These are phyloP conservation scores for Wallacemonas sp. DNA, from an alignment of 208 protist genomes.

Conservation along the genomic window DNA sequence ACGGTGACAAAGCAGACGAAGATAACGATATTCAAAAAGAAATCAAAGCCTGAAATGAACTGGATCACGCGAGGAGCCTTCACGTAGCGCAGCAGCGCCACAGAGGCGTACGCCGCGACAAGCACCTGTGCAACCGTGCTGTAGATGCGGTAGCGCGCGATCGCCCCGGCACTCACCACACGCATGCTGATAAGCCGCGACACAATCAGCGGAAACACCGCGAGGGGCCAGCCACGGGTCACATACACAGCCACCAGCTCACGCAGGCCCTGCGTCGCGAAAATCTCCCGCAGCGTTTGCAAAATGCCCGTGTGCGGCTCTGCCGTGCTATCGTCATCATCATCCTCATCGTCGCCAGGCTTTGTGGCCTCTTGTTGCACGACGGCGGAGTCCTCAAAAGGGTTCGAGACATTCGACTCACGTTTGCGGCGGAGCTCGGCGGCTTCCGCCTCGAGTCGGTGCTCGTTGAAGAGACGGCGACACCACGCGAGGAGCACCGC, in stretches of 20 bases:
- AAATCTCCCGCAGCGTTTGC: not conserved
- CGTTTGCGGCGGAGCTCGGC: not conserved
- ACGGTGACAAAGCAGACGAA: slow-evolving; percentile 14
- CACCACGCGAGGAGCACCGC: slow-evolving; percentile 8
- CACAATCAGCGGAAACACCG: slow-evolving; percentile 7
- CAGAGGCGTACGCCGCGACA: slow-evolving; percentile 1
- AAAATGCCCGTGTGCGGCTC: not conserved
- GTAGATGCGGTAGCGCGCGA: slow-evolving; percentile 19
- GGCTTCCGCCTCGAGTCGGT: not conserved
- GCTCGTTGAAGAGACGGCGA: slow-evolving; percentile 12
- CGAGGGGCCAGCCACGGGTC: slow-evolving; percentile 24
- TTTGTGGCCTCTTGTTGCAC: not conserved
- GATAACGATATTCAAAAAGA: slow-evolving; percentile 3
- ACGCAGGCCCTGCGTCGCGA: slow-evolving; percentile 12
- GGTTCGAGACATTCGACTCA: too few species aligned
- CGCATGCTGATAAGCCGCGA: slow-evolving; percentile 15
- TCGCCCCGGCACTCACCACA: slow-evolving; percentile 1
- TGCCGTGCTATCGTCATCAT: too few species aligned
- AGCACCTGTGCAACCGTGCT: slow-evolving; percentile 9
- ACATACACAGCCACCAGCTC: slow-evolving; percentile 15
- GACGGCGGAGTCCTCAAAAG: too few species aligned
- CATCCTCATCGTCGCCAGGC: not conserved
- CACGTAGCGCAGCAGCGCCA: slow-evolving; percentile 6
- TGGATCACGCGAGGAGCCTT: slow-evolving; percentile 11
- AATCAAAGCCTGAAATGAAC: slow-evolving; percentile 19